These are phyloP conservation scores for Auriscalpium vulgare DNA, from an alignment of 768 basidiomycete genomes.

Conservation along the genomic window DNA sequence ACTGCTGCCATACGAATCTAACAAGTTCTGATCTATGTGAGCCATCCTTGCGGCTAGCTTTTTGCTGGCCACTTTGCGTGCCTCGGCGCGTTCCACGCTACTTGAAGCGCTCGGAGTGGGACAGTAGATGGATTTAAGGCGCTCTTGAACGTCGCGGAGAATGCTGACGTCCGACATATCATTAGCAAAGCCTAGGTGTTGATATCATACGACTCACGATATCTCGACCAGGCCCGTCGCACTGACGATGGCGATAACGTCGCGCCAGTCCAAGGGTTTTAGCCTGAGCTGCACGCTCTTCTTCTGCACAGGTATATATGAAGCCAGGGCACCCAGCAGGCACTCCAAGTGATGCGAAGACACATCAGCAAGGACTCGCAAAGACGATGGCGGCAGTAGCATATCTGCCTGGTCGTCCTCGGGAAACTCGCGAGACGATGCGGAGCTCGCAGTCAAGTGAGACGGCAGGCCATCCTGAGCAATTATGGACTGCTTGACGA, in stretches of 20 bases:
- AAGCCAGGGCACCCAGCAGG: constrained; percentile 46
- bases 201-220: constrained; percentile 14
- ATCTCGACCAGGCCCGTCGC: constrained; percentile 28
- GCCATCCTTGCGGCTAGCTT: not conserved
- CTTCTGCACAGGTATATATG: constrained; percentile 45
- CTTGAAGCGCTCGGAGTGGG: not conserved
- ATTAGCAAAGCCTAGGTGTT: not conserved
- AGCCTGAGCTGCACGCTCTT: constrained; percentile 60
- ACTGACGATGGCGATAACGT: constrained; percentile 47
- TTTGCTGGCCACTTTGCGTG: not conserved
- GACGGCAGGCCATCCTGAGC: constrained; percentile 15
- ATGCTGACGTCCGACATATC: constrained; percentile 1
- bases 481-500: constrained; percentile 30
- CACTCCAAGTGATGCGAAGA: constrained; percentile 39
- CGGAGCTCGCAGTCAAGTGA: constrained; percentile 3
- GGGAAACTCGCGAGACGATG: not conserved
- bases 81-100: not conserved
- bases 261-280: constrained; percentile 54
- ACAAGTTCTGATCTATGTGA: not conserved
- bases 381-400: constrained; percentile 24
- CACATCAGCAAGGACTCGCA: constrained; percentile 32
- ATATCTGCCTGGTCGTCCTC: constrained; percentile 22
- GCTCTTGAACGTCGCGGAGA: constrained; percentile 7
- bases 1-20: not conserved
- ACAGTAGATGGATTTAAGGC: constrained; percentile 11